Evolutionary conservation across 495 filamentous ascomycete species (phyloP), one percentile per base, ranked within the genome.

Genomic region (Talaromyces trachyspermus): DNA sequence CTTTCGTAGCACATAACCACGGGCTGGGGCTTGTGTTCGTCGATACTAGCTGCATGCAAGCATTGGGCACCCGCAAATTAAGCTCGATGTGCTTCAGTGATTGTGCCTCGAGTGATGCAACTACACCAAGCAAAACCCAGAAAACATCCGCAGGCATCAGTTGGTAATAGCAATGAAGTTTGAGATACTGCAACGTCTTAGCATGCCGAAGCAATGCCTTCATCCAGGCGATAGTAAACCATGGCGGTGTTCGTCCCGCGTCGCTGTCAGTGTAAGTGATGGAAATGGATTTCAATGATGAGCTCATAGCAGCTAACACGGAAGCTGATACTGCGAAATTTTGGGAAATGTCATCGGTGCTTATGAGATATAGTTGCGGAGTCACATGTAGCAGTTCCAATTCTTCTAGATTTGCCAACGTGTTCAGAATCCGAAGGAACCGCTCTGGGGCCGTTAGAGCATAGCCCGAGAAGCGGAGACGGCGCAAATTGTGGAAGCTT

Each of bases 81-180:
- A 40, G 19, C 37, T 40, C 37, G 18, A 40, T 40, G 37, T 22
- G 37, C 18, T 24, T 40, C 37, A 40, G 17, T 20, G 18, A 40
- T 14, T 40, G 37, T 20, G 22, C 22, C 37, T 22, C 17, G 22
- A 40, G 37, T 40, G 37, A 40, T 40, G 7, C 1, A 12, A 40
- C 7, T n/a, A 40, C 18, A 40, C 22, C 19, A 40, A 40, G 19
- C n/a, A 40, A 24, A 20, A 18, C 22, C 37, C 37, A 20, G 18
- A 40, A 40, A 20, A 40, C 37, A 12, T 40, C 37, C 5, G 17
- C 37, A 14, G 37, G 37, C 37, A 40, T 40, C 19, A n/a, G 18
- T 40, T 40, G 37, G 12, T 40, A 40, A 40, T 40, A 40, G 37
- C 37, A 40, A 40, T 40, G 37, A 10, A 40, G 6, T 19, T 40